A percentile compares a stretch with the other conserved stretches of the same genome.
phyloP scores from a whole-genome alignment of 805 yeast genomes.

The Hanseniaspora clermontiae region DNA sequence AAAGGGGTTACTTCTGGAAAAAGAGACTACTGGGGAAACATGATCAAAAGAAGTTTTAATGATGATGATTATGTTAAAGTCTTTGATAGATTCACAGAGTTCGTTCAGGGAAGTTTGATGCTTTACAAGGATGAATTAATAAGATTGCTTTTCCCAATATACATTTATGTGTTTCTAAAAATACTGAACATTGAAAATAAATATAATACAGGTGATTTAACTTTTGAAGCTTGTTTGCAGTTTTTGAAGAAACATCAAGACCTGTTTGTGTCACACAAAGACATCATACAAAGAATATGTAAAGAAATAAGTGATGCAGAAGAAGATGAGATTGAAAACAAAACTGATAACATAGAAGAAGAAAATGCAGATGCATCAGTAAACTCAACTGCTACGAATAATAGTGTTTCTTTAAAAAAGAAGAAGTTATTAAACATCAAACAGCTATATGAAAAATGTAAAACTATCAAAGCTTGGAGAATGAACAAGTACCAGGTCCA shows the following conservation, averaged over 20 bases:
- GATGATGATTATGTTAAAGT: slow-evolving; percentile 71
- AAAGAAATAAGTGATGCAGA: slow-evolving; percentile 29
- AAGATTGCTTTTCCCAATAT: slow-evolving; percentile 79
- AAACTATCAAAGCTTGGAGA: slow-evolving; percentile 2
- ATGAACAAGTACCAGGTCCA: slow-evolving; percentile 12
- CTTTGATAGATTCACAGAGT: slow-evolving; percentile 62
- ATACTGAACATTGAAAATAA: slow-evolving; percentile 33
- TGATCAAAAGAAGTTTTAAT: slow-evolving; percentile 22
- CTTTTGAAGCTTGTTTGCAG: slow-evolving; percentile 63
- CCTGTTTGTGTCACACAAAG: neutral
- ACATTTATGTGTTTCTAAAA: slow-evolving; percentile 76
- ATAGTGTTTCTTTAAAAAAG: slow-evolving; percentile 5
- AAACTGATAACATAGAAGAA: slow-evolving; percentile 23
- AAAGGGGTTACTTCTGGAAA: slow-evolving; percentile 16
- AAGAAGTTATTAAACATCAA: slow-evolving; percentile 1
- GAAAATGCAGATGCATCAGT: slow-evolving; percentile 22
- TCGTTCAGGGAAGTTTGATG: slow-evolving; percentile 88
- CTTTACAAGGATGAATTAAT: slow-evolving; percentile 79
- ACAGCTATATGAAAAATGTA: slow-evolving; percentile 5
- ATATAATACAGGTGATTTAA: slow-evolving; percentile 56
- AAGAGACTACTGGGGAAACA: slow-evolving; percentile 24
- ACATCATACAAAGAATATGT: slow-evolving; percentile 25
- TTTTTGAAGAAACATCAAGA: slow-evolving; percentile 67
- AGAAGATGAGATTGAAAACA: slow-evolving; percentile 18
- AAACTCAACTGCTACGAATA: neutral